Conservation (phyloP, 768 basidiomycete species). For the Phlebiopsis gigantea region DNA sequence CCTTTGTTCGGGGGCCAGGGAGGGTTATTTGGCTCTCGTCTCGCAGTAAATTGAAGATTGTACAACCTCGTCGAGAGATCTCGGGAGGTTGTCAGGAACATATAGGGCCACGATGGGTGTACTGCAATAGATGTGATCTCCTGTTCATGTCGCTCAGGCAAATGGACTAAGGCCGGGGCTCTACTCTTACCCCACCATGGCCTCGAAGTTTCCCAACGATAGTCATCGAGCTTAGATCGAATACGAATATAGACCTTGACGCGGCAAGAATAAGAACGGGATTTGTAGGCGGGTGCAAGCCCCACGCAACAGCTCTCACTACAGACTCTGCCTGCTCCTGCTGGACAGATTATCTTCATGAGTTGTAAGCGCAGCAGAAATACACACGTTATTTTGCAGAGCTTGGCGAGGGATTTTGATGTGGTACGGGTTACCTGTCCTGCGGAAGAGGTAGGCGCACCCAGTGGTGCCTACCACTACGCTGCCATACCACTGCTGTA, state of each 20-base stretch:
- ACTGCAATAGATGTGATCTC: conserved; percentile 65
- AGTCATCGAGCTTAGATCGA: conserved; percentile 36
- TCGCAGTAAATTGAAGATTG: conserved; percentile 41
- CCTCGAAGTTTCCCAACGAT: conserved; percentile 52
- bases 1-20: conserved; percentile 48
- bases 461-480: conserved; percentile 36
- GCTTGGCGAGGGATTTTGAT: conserved; percentile 11
- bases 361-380: too few species aligned
- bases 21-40: conserved; percentile 42
- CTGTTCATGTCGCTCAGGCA: conserved; percentile 22
- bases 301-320: conserved; percentile 41
- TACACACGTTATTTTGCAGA: too few species aligned
- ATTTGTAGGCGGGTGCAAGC: conserved; percentile 44
- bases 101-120: conserved; percentile 51
- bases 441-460: conserved; percentile 19
- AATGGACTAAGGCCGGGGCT: background rate
- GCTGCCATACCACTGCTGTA: conserved; percentile 44
- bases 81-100: conserved; percentile 67
- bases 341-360: too few species aligned
- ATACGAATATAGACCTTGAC: conserved; percentile 50
- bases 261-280: conserved; percentile 57
- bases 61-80: conserved; percentile 71
- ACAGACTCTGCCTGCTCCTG: background rate
- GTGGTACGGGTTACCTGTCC: conserved; percentile 3
- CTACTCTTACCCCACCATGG: conserved; percentile 60